Conservation (phyloP, 2,329 filamentous ascomycete genomes). For the Cercospora sesami region DNA sequence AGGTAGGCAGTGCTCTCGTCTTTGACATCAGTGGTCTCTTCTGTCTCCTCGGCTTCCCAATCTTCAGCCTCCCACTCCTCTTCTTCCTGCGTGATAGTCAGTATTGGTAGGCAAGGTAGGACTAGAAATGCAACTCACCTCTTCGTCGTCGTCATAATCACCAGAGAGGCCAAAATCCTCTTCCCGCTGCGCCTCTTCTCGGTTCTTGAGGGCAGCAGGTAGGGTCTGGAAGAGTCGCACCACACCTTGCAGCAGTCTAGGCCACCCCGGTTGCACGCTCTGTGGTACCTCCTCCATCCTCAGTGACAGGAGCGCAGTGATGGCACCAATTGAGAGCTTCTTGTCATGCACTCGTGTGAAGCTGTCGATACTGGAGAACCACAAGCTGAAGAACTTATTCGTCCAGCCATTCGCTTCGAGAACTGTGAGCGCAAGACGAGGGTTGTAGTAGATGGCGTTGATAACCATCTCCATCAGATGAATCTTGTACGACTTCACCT, state of each 20-base stretch:
- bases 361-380: conserved; percentile 93
- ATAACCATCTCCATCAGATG: conserved; percentile 99
- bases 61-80: conserved; percentile 77
- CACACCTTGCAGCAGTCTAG: conserved; percentile 81
- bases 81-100: conserved; percentile 56
- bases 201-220: conserved; percentile 82
- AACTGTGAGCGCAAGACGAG: conserved; percentile 76
- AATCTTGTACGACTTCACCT: conserved; percentile 90
- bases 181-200: conserved; percentile 84
- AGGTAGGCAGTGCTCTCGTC: conserved; percentile 94
- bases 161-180: conserved; percentile 77
- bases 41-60: conserved; percentile 63
- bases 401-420: conserved; percentile 93
- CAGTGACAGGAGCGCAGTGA: conserved; percentile 79
- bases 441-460: conserved; percentile 97
- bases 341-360: conserved; percentile 97
- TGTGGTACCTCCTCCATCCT: conserved; percentile 77
- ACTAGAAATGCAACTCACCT: conserved; percentile 39
- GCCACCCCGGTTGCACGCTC: conserved; percentile 96
- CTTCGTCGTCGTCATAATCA: conserved; percentile 73
- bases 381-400: conserved; percentile 97
- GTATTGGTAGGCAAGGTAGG: neutral
- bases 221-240: conserved; percentile 90
- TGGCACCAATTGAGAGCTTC: conserved; percentile 94
- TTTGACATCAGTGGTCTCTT: conserved; percentile 67